phyloP scores from a whole-genome alignment of 148 eudicot species.

The Selenicereus undatus region DNA sequence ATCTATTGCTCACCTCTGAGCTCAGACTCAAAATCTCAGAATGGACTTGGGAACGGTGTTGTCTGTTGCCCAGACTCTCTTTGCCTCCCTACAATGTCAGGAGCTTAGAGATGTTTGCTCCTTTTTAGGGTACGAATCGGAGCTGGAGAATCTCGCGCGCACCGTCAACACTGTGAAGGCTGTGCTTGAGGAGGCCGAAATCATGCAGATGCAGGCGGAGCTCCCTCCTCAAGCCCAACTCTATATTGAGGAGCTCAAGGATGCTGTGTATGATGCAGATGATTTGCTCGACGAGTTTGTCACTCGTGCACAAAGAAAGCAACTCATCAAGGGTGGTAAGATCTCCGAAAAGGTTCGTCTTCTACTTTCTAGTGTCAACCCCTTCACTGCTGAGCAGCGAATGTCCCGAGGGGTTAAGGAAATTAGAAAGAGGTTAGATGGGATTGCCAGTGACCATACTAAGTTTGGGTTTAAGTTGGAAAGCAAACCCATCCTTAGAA shows the following conservation, averaged over 20 bases:
- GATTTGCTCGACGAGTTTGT: slow-evolving; percentile 6
- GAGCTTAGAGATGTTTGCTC: neutral
- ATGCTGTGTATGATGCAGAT: neutral
- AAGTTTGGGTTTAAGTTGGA: slow-evolving; percentile 1
- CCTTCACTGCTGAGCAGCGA: neutral
- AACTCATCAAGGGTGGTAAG: neutral
- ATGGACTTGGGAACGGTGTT: neutral
- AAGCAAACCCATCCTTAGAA: neutral
- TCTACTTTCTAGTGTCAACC: neutral
- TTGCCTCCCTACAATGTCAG: neutral
- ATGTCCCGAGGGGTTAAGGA: slow-evolving; percentile 11
- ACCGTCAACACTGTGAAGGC: neutral
- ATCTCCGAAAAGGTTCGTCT: slow-evolving; percentile 6
- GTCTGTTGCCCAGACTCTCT: neutral
- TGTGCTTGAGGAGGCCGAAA: neutral
- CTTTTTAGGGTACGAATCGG: neutral
- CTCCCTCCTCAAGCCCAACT: neutral
- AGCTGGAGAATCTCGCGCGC: neutral
- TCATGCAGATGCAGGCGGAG: neutral
- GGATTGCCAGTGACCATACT: neutral
- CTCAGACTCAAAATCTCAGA: neutral
- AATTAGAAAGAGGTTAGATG: neutral
- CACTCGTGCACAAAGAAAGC: neutral
- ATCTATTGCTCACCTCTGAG: neutral
- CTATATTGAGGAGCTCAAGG: slow-evolving; percentile 5